Base-by-base conservation (phyloP, 73 alveolate genomes). In the Paramecium caudatum region DNA sequence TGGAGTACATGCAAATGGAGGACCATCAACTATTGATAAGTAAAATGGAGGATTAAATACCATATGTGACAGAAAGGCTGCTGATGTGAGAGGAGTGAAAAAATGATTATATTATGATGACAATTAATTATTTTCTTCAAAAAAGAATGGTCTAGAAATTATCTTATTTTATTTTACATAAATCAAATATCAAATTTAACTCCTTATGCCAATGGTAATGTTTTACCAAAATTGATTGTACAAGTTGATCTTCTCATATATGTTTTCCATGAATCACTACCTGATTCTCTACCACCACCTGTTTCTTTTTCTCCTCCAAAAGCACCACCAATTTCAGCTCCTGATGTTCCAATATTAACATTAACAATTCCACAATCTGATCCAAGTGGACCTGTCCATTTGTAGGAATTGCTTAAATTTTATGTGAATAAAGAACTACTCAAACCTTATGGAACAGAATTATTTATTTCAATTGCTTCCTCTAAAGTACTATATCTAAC, bases 271-370 rank as follows among this genome's bases (percentile, higher is more conserved):
- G 98, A 82, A 68, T 96, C 99, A 80, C 96, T 88, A 45, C 99
- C 99, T 25, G 96, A 61, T 90, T 96, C 99, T 94, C 99, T 92
- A 39, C 99, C 99, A 85, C 98, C 99, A 19, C 99, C 99, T 27
- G 99, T 96, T 74, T 95, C 99, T 90, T 96, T 96, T 90, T 96
- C 99, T 50, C 99, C 99, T 62, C 99, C 99, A 62, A 96, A 96
- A 21, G 98, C 99, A 9, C 98, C 99, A 62, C 99, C 99, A 55
- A 96, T 96, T 92, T 96, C 99, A 47, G 99, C 98, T 3, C 99
- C 99, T 23, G 95, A 82, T 7, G 99, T 74, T 50, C 98, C 99
- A 90, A 96, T 96, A 86, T 96, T 96, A 68, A 95, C 96, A 91
- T 96, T 96, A 25, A 96, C 98, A 30, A 96, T 55, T 9, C 99